phyloP scores from a whole-genome alignment of 495 filamentous ascomycete species.

The Haplographium delicatum region DNA sequence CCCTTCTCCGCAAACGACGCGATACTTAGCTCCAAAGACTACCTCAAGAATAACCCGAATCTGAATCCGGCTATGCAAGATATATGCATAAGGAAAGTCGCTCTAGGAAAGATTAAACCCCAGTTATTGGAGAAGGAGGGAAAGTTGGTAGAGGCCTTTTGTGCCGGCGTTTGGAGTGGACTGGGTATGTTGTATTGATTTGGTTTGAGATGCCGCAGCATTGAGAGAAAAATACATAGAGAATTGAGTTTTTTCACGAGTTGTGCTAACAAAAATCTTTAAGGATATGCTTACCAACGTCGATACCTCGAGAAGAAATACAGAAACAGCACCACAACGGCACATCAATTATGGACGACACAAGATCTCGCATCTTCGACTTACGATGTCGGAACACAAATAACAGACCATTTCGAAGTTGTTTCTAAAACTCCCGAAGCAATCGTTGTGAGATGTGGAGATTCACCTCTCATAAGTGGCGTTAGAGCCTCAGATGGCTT shows the following conservation, averaged over 20 bases:
- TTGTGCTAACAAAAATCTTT: not conserved
- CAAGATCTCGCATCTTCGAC: slow-evolving; percentile 44
- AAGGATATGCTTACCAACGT: slow-evolving; percentile 62
- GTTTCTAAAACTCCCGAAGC: slow-evolving; percentile 56
- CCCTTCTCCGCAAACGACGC: slow-evolving; percentile 42
- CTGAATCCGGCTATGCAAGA: slow-evolving; percentile 58
- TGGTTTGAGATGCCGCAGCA: not conserved
- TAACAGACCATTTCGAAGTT: slow-evolving; percentile 77
- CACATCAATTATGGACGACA: slow-evolving; percentile 57
- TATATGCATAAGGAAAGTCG: slow-evolving; percentile 54
- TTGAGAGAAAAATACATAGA: not conserved
- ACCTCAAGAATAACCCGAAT: slow-evolving; percentile 54
- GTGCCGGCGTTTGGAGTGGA: slow-evolving; percentile 23
- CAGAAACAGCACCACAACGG: slow-evolving; percentile 48
- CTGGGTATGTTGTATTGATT: slow-evolving; percentile 14
- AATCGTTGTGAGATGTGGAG: slow-evolving; percentile 63
- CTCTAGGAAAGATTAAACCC: slow-evolving; percentile 57
- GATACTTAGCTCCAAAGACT: slow-evolving; percentile 52
- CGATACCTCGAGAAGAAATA: slow-evolving; percentile 57
- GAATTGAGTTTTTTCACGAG: not conserved
- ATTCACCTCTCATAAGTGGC: slow-evolving; percentile 51
- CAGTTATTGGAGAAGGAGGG: slow-evolving; percentile 46
- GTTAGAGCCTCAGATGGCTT: slow-evolving; percentile 61
- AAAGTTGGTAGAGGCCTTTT: slow-evolving; percentile 25
- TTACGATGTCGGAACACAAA: slow-evolving; percentile 58